Conservation (phyloP, 1,284 basidiomycete species). For the Leucoagaricus sp. region DNA sequence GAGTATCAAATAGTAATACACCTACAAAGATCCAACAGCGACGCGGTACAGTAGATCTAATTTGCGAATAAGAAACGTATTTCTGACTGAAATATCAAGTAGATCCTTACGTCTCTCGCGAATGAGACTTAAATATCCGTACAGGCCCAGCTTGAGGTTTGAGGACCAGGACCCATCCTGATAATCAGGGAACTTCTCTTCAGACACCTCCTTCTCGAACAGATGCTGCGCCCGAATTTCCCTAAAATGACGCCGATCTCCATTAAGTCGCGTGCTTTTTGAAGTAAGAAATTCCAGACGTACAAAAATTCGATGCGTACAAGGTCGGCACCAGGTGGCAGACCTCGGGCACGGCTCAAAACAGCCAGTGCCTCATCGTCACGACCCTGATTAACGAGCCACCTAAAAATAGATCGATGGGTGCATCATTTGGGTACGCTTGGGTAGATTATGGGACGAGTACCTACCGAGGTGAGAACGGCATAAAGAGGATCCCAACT, state of each 20-base stretch:
- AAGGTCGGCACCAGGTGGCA: conserved; percentile 59
- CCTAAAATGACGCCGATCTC: conserved; percentile 30
- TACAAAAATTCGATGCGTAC: conserved; percentile 80
- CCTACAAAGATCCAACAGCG: conserved; percentile 56
- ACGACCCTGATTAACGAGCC: conserved; percentile 71
- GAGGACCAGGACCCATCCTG: conserved; percentile 62
- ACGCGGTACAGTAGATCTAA: conserved; percentile 60
- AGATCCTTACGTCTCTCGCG: conserved; percentile 46
- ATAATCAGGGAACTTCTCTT: conserved; percentile 58
- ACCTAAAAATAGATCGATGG: conserved; percentile 39
- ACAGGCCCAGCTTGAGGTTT: conserved; percentile 61
- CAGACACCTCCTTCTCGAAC: conserved; percentile 68
- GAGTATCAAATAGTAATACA: conserved; percentile 12
- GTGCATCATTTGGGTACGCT: conserved; percentile 1
- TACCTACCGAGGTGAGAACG: conserved; percentile 62
- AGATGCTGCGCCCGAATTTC: conserved; percentile 80
- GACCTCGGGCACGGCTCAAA: conserved; percentile 60
- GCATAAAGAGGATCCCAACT: conserved; percentile 67
- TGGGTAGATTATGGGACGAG: not conserved
- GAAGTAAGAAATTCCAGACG: conserved; percentile 22
- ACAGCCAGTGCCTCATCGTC: conserved; percentile 74
- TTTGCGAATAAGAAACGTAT: not conserved
- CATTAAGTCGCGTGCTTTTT: not conserved
- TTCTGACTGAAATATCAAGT: no score
- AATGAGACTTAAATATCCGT: conserved; percentile 58